Conservation (phyloP, 169 alveolate genomes). For the Besnoitia besnoiti region DNA sequence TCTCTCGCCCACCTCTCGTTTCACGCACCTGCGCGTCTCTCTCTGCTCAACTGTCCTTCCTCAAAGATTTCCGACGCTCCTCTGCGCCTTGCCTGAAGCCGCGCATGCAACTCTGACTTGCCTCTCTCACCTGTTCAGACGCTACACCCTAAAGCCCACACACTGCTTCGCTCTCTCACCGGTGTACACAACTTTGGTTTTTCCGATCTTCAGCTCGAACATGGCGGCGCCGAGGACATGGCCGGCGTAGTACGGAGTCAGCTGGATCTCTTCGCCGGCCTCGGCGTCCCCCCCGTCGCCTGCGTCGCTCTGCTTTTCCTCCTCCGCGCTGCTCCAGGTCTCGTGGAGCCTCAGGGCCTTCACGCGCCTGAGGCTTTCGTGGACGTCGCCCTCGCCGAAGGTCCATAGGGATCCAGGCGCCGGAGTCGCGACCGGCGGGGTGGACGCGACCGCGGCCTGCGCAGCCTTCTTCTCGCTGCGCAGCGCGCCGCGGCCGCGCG, state of each 20-base stretch:
- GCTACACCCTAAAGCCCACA: not conserved
- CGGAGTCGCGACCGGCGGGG: not conserved
- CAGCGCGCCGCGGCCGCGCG: not conserved
- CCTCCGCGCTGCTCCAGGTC: slow-evolving; percentile 60
- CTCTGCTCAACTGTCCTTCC: too few species aligned
- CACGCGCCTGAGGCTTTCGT: slow-evolving; percentile 85
- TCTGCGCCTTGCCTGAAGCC: too few species aligned
- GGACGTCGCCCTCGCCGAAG: slow-evolving; percentile 85
- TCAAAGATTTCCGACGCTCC: too few species aligned
- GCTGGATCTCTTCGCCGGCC: slow-evolving; percentile 75
- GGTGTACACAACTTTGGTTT: slow-evolving; percentile 87
- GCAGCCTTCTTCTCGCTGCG: not conserved
- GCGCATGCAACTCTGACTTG: not conserved
- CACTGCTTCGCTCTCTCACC: slow-evolving; percentile 83
- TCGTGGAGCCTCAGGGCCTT: slow-evolving; percentile 89
- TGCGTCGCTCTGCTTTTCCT: not conserved
- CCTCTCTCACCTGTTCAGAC: not conserved
- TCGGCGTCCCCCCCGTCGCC: not conserved
- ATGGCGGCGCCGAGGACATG: slow-evolving; percentile 99
- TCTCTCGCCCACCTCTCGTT: too few species aligned
- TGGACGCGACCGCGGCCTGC: too few species aligned
- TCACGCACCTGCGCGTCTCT: too few species aligned
- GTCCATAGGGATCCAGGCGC: slow-evolving; percentile 81
- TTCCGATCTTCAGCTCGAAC: slow-evolving; percentile 94
- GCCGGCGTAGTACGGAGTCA: slow-evolving; percentile 97